Percentiles rank a stretch among this genome's conserved stretches.
These are phyloP conservation scores for Myxozyma monticola DNA, from an alignment of 805 yeast genomes.

Conservation along the genomic window DNA sequence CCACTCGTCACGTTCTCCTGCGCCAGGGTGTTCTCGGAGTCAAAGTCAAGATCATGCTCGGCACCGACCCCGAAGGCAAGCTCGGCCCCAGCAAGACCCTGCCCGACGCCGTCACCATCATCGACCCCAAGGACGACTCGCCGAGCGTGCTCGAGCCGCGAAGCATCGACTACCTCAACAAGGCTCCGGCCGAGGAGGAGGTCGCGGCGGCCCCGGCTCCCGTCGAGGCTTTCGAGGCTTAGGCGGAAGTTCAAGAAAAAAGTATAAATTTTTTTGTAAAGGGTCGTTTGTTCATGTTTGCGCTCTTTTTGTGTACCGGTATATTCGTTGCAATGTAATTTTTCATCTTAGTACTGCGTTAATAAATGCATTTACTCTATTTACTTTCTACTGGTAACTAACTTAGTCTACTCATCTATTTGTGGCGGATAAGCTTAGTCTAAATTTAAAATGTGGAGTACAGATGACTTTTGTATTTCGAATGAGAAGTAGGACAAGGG, in stretches of 20 bases:
- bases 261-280: no score
- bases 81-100: constrained; percentile 77
- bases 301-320: no score
- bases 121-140: constrained; percentile 90
- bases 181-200: constrained; percentile 17
- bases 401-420: no score
- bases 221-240: constrained; percentile 2
- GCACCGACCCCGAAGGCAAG: constrained; percentile 79
- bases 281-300: no score
- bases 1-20: constrained; percentile 99
- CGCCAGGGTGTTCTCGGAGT: constrained; percentile 99
- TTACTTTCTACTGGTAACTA: no score
- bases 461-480: no score
- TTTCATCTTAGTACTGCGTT: no score
- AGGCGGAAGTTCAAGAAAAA: not conserved
- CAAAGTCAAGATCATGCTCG: constrained; percentile 99
- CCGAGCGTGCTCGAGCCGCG: constrained; percentile 75
- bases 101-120: constrained; percentile 86
- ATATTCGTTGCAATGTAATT: no score
- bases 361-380: no score
- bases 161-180: constrained; percentile 33
- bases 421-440: no score
- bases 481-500: no score
- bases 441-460: no score
- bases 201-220: constrained; percentile 11